Evolutionary conservation across 2,329 filamentous ascomycete species (phyloP).

Genomic region (Colletotrichum cuscutae): DNA sequence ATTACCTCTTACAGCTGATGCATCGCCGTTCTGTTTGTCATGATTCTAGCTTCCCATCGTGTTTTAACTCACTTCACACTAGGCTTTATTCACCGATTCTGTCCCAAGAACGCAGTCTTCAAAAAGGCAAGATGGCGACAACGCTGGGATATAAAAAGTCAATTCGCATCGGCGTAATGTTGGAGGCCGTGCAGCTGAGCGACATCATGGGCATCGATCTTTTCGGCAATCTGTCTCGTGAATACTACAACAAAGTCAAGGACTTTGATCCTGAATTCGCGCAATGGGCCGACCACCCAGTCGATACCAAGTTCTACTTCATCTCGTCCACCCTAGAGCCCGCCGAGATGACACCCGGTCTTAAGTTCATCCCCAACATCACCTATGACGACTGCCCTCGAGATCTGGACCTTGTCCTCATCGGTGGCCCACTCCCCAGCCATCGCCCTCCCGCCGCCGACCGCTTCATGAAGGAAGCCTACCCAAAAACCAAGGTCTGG

Average conservation of each 20-base stretch:
- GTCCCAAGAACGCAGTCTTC: background rate
- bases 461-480: conserved; percentile 49
- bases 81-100: background rate
- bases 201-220: conserved; percentile 53
- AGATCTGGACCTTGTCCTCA: conserved; percentile 52
- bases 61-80: background rate
- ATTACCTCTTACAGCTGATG: background rate
- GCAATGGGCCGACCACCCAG: conserved; percentile 37
- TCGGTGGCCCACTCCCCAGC: conserved; percentile 47
- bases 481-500: conserved; percentile 45
- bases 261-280: conserved; percentile 36
- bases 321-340: conserved; percentile 47
- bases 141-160: conserved; percentile 25
- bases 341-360: conserved; percentile 43
- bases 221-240: conserved; percentile 48
- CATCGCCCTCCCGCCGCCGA: conserved; percentile 46
- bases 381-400: conserved; percentile 52
- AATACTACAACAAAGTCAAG: conserved; percentile 36
- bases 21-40: background rate
- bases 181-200: conserved; percentile 49
- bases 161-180: conserved; percentile 51
- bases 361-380: conserved; percentile 47
- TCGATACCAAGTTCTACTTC: conserved; percentile 50
- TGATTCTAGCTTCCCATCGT: too few relatives aligned
- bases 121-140: conserved; percentile 2